Evolutionary conservation across 805 yeast genomes (phyloP).

Genomic region (Kluyveromyces siamensis): DNA sequence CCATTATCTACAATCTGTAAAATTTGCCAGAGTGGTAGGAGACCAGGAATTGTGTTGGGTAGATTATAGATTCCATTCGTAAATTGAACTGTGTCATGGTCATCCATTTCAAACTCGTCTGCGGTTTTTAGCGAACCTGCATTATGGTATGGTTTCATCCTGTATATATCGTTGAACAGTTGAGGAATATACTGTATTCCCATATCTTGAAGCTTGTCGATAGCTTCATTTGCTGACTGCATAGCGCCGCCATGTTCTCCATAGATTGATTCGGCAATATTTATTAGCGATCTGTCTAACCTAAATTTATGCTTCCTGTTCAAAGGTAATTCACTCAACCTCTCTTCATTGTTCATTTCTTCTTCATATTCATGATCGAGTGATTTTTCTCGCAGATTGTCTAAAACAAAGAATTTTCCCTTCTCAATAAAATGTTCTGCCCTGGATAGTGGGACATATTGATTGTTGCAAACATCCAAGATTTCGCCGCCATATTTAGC

Average conservation of each 20-base stretch:
- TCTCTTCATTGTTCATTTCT: conserved; percentile 1
- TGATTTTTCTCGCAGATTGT: conserved; percentile 2
- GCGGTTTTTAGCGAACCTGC: conserved; percentile 3
- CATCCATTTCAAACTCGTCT: conserved; percentile 9
- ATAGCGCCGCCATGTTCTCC: conserved; percentile 29
- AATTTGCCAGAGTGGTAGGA: conserved; percentile 40
- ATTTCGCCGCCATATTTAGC: conserved; percentile 69
- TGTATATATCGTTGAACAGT: conserved; percentile 7
- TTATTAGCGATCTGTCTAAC: conserved; percentile 4
- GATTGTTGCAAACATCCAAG: conserved; percentile 43
- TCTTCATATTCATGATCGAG: conserved; percentile 3
- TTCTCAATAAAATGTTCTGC: conserved; percentile 11
- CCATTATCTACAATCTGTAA: conserved; percentile 28
- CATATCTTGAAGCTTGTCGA: conserved; percentile 9
- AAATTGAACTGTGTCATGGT: conserved; percentile 7
- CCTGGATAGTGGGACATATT: conserved; percentile 28
- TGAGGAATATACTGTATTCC: conserved; percentile 16
- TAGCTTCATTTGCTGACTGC: conserved; percentile 13
- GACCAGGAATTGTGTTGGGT: conserved; percentile 43
- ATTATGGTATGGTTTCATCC: conserved; percentile 3
- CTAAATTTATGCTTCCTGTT: conserved; percentile 6
- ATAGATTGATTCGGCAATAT: conserved; percentile 33
- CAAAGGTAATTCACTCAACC: conserved; percentile 5
- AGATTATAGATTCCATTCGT: conserved; percentile 12
- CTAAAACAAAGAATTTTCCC: conserved; percentile 20